Percentiles rank a stretch among this genome's conserved stretches.
Conservation (phyloP, 345 rosid genomes). For the Barbarea vulgaris region DNA sequence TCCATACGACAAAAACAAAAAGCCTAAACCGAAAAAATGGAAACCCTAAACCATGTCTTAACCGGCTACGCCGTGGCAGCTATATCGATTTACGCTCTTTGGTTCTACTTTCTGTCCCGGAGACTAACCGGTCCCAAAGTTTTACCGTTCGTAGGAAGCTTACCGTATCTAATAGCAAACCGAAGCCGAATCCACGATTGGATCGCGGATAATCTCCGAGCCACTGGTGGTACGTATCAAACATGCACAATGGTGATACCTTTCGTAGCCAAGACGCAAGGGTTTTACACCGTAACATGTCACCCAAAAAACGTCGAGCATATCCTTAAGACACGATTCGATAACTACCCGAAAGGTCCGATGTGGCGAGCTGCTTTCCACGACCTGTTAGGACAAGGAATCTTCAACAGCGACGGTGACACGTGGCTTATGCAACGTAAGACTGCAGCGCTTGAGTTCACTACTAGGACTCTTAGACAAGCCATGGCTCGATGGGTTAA, state of each 20-base stretch:
- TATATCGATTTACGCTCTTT: conserved; percentile 55
- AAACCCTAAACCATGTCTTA: conserved; percentile 38
- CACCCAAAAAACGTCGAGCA: conserved; percentile 90
- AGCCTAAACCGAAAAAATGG: conserved; percentile 50
- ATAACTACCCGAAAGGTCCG: conserved; percentile 92
- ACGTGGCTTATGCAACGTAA: conserved; percentile 93
- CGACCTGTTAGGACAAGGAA: conserved; percentile 85
- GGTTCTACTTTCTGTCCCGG: conserved; percentile 72
- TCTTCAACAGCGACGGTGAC: conserved; percentile 90
- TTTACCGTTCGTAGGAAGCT: conserved; percentile 76
- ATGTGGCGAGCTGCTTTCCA: conserved; percentile 78
- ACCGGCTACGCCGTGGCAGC: conserved; percentile 46
- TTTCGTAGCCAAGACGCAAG: conserved; percentile 67
- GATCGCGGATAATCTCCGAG: conserved; percentile 73
- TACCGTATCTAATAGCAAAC: conserved; percentile 64
- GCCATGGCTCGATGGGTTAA: conserved; percentile 98
- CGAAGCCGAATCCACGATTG: conserved; percentile 71
- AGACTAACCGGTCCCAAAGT: conserved; percentile 69
- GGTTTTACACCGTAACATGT: conserved; percentile 86
- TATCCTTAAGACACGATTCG: conserved; percentile 75
- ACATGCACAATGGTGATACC: conserved; percentile 75
- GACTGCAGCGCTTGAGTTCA: conserved; percentile 90
- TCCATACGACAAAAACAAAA: conserved; percentile 21
- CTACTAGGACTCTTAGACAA: conserved; percentile 79
- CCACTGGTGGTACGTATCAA: conserved; percentile 79